Percentiles rank a stretch among this genome's conserved stretches.
Conservation (phyloP, 345 rosid species). For the Aethionema arabicum region DNA sequence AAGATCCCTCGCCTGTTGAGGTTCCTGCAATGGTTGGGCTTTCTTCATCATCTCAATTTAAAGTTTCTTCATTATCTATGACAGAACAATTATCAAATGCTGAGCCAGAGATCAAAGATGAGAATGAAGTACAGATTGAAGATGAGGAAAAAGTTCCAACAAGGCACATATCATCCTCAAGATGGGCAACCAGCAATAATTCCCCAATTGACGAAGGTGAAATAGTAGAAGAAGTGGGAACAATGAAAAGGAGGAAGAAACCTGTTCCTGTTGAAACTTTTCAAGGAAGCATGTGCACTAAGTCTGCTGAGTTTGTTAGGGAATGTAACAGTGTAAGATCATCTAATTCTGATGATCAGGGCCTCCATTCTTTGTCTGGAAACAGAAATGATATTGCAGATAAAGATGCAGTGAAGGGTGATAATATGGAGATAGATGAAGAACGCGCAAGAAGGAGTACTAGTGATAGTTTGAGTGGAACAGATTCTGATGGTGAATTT, state of each 20-base stretch:
- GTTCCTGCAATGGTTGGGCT: conserved; percentile 36
- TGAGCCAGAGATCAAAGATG: conserved; percentile 39
- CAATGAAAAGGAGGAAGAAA: conserved; percentile 65
- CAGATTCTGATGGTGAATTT: conserved; percentile 55
- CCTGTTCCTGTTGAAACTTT: conserved; percentile 39
- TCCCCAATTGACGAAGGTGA: conserved; percentile 94
- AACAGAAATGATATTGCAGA: conserved; percentile 55
- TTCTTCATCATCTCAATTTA: conserved; percentile 42
- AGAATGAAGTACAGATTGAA: conserved; percentile 41
- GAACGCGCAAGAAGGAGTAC: conserved; percentile 38
- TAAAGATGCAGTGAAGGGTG: conserved; percentile 57
- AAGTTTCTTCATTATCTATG: conserved; percentile 37
- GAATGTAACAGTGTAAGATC: conserved; percentile 60
- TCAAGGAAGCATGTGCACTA: conserved; percentile 42
- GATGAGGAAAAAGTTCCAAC: conserved; percentile 74
- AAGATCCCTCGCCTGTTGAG: conserved; percentile 38
- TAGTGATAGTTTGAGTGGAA: conserved; percentile 43
- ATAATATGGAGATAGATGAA: conserved; percentile 68
- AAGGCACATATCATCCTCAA: conserved; percentile 85
- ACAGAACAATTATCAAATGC: conserved; percentile 42
- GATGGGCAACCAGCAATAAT: conserved; percentile 89
- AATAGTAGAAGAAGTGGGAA: conserved; percentile 63
- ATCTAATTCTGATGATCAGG: conserved; percentile 63
- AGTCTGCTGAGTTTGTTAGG: conserved; percentile 56
- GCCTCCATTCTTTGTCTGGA: conserved; percentile 44